These are phyloP conservation scores for Cystoderma amianthinum DNA, from an alignment of 768 basidiomycete genomes.

Conservation along the genomic window DNA sequence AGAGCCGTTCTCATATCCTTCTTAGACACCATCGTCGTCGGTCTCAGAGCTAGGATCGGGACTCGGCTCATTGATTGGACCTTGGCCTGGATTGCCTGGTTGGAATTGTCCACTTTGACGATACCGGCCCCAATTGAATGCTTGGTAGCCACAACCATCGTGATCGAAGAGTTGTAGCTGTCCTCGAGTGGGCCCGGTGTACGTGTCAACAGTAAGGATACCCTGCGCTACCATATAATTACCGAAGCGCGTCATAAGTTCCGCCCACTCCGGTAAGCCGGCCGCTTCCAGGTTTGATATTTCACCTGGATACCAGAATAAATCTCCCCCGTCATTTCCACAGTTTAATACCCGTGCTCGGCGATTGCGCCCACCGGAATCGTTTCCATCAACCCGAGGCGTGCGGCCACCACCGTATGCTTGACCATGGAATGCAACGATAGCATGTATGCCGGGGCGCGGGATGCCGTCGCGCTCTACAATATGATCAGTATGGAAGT, in stretches of 20 bases:
- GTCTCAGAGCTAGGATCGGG: too few species aligned
- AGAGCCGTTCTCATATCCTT: too few species aligned
- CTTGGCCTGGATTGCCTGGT: too few species aligned
- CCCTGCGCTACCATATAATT: neutral
- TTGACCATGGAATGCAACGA: neutral
- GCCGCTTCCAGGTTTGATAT: neutral
- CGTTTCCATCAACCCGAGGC: neutral
- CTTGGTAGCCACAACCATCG: neutral
- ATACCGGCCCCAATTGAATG: neutral
- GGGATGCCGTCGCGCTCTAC: neutral
- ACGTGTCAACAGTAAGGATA: neutral
- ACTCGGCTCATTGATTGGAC: too few species aligned
- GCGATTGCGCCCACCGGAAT: neutral
- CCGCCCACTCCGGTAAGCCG: neutral
- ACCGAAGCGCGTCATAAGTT: neutral
- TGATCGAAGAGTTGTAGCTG: neutral
- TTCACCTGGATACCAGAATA: neutral
- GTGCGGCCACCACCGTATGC: neutral
- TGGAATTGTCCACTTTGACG: too few species aligned
- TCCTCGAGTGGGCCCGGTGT: neutral
- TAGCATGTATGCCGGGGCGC: neutral
- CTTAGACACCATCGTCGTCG: too few species aligned
- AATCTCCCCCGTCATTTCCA: neutral
- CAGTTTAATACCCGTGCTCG: neutral
- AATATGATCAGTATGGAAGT: neutral